Base-by-base conservation (phyloP, 2,329 filamentous ascomycete species). In the Chaetomium globosum region DNA sequence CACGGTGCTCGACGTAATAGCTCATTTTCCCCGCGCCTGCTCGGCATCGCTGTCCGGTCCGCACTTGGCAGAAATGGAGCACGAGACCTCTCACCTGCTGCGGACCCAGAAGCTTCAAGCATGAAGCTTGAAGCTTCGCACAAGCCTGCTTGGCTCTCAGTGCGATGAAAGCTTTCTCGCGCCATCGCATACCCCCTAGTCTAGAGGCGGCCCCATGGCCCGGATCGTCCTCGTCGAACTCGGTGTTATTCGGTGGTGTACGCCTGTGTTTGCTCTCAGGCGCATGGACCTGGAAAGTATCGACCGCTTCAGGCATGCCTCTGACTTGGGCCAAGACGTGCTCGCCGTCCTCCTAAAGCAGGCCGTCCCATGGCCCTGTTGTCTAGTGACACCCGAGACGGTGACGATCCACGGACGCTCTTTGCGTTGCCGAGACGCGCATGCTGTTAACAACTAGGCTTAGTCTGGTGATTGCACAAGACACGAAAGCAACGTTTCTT, bases 11-110 rank as follows among this genome's bases (percentile, higher is more conserved):
- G 49, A 36, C 49, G 33, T 48, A 59, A 59, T 13, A 12, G 57
- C 46, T 19, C 10, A 30, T 16, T 46, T 61, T 6, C 33, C 49
- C 33, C 48, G 52, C 52, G 52, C 30, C 30, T 54, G 19, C 26
- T 28, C 31, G 30, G 21, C 31, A 23, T 31, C 23, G 3, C 21
- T 30, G 49, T 23, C 49, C 56, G 57, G 57, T 23, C 49, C 26
- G 33, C 49, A 19, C n/a, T 16, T 21, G 51, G 30, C n/a, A n/a
- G n/a, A 12, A 19, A 31, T 31, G 23, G 31, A 31, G 49, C 59
- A 61, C 59, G 33, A 54, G 59, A 54, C 36, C 26, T 36, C 57
- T 59, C 26, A n/a, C 56, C 55, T 54, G 30, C 52, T 33, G 5
- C 13, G 6, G 19, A 21, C 16, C 28, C 46, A n/a, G 13, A 36